These are phyloP conservation scores for Arachis hypogaea DNA, from an alignment of 306 rosid species.

Conservation along the genomic window DNA sequence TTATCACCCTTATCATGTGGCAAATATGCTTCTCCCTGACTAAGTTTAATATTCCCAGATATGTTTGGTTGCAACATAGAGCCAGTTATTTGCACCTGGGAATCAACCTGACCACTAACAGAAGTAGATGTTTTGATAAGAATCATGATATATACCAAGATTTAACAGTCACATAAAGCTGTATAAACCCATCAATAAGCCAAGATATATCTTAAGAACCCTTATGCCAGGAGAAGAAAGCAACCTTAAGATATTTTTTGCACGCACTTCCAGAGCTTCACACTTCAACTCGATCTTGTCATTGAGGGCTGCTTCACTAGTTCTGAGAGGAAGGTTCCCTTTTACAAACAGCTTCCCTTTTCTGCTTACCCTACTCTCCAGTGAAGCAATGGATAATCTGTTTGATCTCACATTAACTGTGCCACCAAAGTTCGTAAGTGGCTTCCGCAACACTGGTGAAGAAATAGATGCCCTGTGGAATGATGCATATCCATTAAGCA, in stretches of 20 bases:
- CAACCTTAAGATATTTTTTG: slow-evolving; percentile 81
- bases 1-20: slow-evolving; percentile 87
- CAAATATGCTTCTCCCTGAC: slow-evolving; percentile 94
- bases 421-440: slow-evolving; percentile 84
- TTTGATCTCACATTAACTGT: slow-evolving; percentile 80
- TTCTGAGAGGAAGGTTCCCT: slow-evolving; percentile 94
- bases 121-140: slow-evolving; percentile 32
- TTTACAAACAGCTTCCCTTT: slow-evolving; percentile 80
- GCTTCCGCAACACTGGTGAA: slow-evolving; percentile 80
- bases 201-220: slow-evolving; percentile 12
- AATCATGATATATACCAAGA: slow-evolving; percentile 1
- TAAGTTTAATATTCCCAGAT: slow-evolving; percentile 84
- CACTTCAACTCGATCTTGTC: slow-evolving; percentile 92
- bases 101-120: slow-evolving; percentile 92
- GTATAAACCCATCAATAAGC: slow-evolving; percentile 17
- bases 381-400: slow-evolving; percentile 75
- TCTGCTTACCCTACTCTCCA: slow-evolving; percentile 90
- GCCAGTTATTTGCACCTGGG: slow-evolving; percentile 90
- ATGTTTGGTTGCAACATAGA: slow-evolving; percentile 87
- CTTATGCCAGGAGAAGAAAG: slow-evolving; percentile 28
- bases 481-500: slow-evolving; percentile 86
- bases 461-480: slow-evolving; percentile 90
- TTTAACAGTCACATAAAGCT: slow-evolving; percentile 8
- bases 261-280: slow-evolving; percentile 82
- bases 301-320: slow-evolving; percentile 67